Percentiles rank a stretch among this genome's conserved stretches.
Conservation (phyloP, 2,329 filamentous ascomycete genomes). For the Botryotinia globosa region DNA sequence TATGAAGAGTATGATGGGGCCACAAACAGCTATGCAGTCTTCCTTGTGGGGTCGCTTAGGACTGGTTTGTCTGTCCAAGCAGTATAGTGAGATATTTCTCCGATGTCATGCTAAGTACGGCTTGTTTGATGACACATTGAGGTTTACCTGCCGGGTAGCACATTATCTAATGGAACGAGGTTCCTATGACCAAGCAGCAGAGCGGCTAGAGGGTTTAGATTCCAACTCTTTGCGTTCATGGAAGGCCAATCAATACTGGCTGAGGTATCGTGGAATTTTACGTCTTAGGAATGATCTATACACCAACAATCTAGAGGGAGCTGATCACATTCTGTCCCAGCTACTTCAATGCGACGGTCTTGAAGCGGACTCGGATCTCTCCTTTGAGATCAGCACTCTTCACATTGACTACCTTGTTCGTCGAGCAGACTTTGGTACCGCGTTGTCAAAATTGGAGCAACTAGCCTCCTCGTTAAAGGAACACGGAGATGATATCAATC, state of each 20-base stretch:
- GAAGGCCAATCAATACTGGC: slow-evolving; percentile 73
- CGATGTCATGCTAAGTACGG: slow-evolving; percentile 64
- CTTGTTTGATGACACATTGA: slow-evolving; percentile 75
- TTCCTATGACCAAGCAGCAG: slow-evolving; percentile 65
- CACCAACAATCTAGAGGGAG: slow-evolving; percentile 53
- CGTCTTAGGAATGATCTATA: slow-evolving; percentile 63
- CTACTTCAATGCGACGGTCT: slow-evolving; percentile 44
- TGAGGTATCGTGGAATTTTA: slow-evolving; percentile 64
- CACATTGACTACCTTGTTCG: slow-evolving; percentile 59
- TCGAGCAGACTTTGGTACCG: slow-evolving; percentile 49
- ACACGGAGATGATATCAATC: slow-evolving; percentile 57
- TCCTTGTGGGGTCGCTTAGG: slow-evolving; percentile 76
- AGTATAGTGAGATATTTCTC: slow-evolving; percentile 70
- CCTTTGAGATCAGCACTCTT: slow-evolving; percentile 56
- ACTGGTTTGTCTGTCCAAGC: slow-evolving; percentile 51
- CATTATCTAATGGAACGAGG: slow-evolving; percentile 65
- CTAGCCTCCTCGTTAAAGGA: slow-evolving; percentile 50
- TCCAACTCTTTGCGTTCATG: slow-evolving; percentile 64
- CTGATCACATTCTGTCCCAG: slow-evolving; percentile 55
- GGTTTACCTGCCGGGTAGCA: slow-evolving; percentile 68
- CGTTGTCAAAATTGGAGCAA: slow-evolving; percentile 53
- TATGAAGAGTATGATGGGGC: slow-evolving; percentile 68
- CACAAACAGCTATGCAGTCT: slow-evolving; percentile 69
- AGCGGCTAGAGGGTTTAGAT: slow-evolving; percentile 57
- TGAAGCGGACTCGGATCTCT: slow-evolving; percentile 56